Conservation (phyloP, 2,329 filamentous ascomycete species). For the Plectosphaerella cucumerina region DNA sequence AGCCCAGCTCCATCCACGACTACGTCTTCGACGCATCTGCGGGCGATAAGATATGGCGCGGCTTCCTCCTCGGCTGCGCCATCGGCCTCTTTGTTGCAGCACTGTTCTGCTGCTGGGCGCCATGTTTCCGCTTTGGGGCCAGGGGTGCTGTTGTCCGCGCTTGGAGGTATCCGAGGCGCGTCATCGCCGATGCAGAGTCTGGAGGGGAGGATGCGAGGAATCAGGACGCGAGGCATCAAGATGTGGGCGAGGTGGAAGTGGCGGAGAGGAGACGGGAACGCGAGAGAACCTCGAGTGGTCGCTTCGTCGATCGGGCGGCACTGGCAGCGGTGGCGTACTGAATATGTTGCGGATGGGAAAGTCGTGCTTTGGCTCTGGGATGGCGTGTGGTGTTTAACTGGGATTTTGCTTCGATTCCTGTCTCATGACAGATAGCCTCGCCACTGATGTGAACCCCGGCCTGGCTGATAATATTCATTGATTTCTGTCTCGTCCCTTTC, state of each 20-base stretch:
- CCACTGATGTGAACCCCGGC: too few species aligned
- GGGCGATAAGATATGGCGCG: slow-evolving; percentile 6
- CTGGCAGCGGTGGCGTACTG: not conserved
- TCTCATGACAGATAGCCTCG: too few species aligned
- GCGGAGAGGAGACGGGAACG: not conserved
- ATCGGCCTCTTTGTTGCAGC: slow-evolving; percentile 11
- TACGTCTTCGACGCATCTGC: not conserved
- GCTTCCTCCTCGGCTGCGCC: slow-evolving; percentile 10
- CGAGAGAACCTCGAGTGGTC: not conserved
- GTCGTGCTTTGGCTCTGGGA: not conserved
- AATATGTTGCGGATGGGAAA: not conserved
- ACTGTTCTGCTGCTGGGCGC: slow-evolving; percentile 13
- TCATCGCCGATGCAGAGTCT: not conserved
- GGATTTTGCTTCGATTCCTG: too few species aligned
- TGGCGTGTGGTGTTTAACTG: too few species aligned
- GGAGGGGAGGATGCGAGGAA: not conserved
- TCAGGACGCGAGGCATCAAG: too few species aligned
- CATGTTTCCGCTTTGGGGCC: slow-evolving; percentile 6
- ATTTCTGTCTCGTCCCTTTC: too few species aligned
- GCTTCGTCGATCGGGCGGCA: not conserved
- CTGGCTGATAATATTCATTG: too few species aligned
- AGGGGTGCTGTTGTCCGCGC: not conserved
- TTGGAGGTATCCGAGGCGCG: not conserved
- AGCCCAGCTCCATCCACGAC: not conserved
- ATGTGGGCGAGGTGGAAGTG: not conserved